Evolutionary conservation across 1,284 basidiomycete species (phyloP).

Genomic region (Caloboletus inedulis): DNA sequence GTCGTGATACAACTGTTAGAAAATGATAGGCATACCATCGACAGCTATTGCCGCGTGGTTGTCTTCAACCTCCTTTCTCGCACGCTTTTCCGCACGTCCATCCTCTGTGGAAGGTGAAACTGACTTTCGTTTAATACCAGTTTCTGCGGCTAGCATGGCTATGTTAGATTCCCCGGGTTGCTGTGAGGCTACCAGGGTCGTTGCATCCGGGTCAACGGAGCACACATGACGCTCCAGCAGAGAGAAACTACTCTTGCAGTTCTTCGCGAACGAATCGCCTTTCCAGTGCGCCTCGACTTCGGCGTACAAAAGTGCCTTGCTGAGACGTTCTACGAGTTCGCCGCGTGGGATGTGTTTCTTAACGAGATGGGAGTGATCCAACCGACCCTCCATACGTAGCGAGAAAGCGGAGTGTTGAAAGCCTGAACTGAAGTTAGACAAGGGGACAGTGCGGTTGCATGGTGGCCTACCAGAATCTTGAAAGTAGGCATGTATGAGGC

Average conservation of each 20-base stretch:
- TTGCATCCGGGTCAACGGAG: slow-evolving; percentile 42
- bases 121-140: slow-evolving; percentile 47
- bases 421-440: slow-evolving; percentile 38
- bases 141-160: slow-evolving; percentile 13
- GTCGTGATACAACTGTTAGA: neutral
- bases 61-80: slow-evolving; percentile 44
- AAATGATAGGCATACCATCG: slow-evolving; percentile 27
- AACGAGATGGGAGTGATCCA: slow-evolving; percentile 64
- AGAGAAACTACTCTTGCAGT: slow-evolving; percentile 66
- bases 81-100: slow-evolving; percentile 50
- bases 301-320: slow-evolving; percentile 77
- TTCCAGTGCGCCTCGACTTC: slow-evolving; percentile 83
- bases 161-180: slow-evolving; percentile 19
- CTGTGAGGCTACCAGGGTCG: slow-evolving; percentile 25
- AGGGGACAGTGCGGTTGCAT: neutral
- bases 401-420: slow-evolving; percentile 78
- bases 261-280: slow-evolving; percentile 51
- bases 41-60: slow-evolving; percentile 31
- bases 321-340: slow-evolving; percentile 75
- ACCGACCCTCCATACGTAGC: slow-evolving; percentile 63
- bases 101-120: slow-evolving; percentile 41
- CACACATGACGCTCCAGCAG: slow-evolving; percentile 70
- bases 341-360: slow-evolving; percentile 76
- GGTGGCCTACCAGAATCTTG: slow-evolving; percentile 63
- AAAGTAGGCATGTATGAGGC: slow-evolving; percentile 78